Evolutionary conservation across 805 yeast species (phyloP), one percentile per base, ranked within the genome.

Genomic region (Wickerhamomyces bovis): DNA sequence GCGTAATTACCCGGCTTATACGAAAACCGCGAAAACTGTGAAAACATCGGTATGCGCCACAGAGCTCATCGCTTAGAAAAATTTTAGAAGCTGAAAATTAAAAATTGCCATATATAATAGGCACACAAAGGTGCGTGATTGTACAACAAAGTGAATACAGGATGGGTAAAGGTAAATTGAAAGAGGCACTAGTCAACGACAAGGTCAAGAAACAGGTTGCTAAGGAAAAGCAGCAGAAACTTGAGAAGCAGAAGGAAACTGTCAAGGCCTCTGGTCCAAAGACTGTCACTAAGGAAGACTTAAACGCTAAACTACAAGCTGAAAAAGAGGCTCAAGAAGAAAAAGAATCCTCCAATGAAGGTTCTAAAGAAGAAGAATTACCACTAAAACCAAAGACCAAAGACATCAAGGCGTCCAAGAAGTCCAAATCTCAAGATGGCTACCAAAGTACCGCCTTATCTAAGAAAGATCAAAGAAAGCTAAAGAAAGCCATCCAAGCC

Each of bases 381-480:
- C 36, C 36, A 33, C 6, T 12, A 16, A 33, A 33, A 33, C 36
- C 36, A 33, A 33, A 33, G 12, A 33, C 36, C 16, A 33, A 33
- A 33, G 20, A 33, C 16, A 33, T 33, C 20, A 33, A 33, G 20
- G 36, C 36, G n/a, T n/a, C 36, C 36, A 33, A 33, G 12, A 33
- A 33, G 48, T 53, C 43, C 15, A 49, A 48, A 42, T 56, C 57
- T 11, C 31, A 28, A 28, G 69, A 62, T 41, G 76, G 65, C 22
- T 77, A 77, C 48, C 67, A 80, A 52, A 73, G 80, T 52, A 60
- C 64, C 21, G 68, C 73, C 18, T 68, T 82, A 47, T 81, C 87
- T 41, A 81, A 78, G 65, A 83, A 81, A 56, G 85, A 81, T 44
- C 74, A 72, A 61, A 77, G 85, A 68, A 69, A 73, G 57, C 66